Base-by-base conservation (phyloP, 1,139 yeast genomes). In the Nakaseomyces nivariensis region DNA sequence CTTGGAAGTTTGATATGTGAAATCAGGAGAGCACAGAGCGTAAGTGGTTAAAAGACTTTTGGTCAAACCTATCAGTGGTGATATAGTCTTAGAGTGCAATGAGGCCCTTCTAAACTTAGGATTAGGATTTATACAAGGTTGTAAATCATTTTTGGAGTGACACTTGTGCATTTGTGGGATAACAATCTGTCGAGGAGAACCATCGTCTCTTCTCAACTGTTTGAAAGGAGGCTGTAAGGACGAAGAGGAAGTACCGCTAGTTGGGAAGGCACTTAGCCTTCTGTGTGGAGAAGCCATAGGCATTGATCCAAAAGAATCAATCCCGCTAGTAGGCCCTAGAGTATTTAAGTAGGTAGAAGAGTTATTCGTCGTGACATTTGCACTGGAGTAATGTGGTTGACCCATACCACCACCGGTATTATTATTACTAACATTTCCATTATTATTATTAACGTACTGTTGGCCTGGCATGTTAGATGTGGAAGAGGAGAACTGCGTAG, bases 51-150 rank as follows among this genome's bases (percentile, higher is more conserved):
- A 77, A 45, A 92, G 71, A 51, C 86, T 81, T 4, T 81, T 77
- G 0, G 97, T 86, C 52, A 90, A 71, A 1, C 96, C 96, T 52
- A 79, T 75, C 24, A 87, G 74, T 0, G 98, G 98, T 5, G 96
- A 85, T 38, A 88, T 78, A 56, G 82, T 87, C 44, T 83, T 79
- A 5, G 89, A 82, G 51, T 84, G 83, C 43, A 86, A 79, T 1
- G 90, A 78, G 7, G 95, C 89, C 47, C 97, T 75, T 55, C 97
- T 75, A 62, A 79, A 85, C 66, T 82, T 83, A 1, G 96, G 95
- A 51, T 77, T 81, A 24, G 72, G 69, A 58, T 86, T 82, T 13
- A 76, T 58, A 32, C 74, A 71, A 0, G 96, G 96, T 32, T 73
- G 73, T 56, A 88, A 70, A 52, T 87, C 94, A 31, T 72, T 60